Base-by-base conservation (phyloP, 352 stramenopile genomes). In the Phytophthora pluvialis region DNA sequence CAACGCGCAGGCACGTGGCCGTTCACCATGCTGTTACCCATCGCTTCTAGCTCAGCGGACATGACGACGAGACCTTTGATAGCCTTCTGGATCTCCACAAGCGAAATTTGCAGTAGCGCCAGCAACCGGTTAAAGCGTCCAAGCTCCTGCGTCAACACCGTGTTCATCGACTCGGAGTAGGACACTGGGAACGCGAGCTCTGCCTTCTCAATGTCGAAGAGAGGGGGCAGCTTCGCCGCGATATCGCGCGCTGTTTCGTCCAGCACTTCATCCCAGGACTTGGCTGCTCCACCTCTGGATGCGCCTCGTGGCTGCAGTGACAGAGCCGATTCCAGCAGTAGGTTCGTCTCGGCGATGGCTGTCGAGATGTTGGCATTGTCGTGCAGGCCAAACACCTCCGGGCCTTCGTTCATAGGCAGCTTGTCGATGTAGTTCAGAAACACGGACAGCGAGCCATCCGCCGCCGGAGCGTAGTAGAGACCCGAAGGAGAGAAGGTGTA, bases 41-140 rank as follows among this genome's bases (percentile, higher is more conserved):
- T 98, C 18, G 88, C 84, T 64, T 98, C 93, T 0, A 98, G 75
- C 72, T 98, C 93, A 0, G 80, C 78, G 9, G 88, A 97, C 69
- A 98, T 95, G 38, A 98, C 90, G 18, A 98, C 92, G 8, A 98
- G 82, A 0, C 94, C 94, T 50, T 97, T 96, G 18, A 98, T 80
- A 9, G 94, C 94, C 21, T 93, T 92, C 60, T 97, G 91, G 48
- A 98, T 88, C 70, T 98, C 91, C 9, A 64, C 73, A 3, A 98
- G 69, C 6, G 85, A 96, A 18, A 73, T 69, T 8, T 91, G 76
- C 38, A 98, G 90, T 31, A 94, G 60, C 2, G 65, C 68, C 25
- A 89, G 86, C 7, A 98, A 74, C 0, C 87, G 76, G 62, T 98
- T 98, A 72, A 98, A 98, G 9, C 94, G 83, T 35, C 94, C 91